These are phyloP conservation scores for Metschnikowia borealis DNA, from an alignment of 805 yeast species.

Conservation along the genomic window DNA sequence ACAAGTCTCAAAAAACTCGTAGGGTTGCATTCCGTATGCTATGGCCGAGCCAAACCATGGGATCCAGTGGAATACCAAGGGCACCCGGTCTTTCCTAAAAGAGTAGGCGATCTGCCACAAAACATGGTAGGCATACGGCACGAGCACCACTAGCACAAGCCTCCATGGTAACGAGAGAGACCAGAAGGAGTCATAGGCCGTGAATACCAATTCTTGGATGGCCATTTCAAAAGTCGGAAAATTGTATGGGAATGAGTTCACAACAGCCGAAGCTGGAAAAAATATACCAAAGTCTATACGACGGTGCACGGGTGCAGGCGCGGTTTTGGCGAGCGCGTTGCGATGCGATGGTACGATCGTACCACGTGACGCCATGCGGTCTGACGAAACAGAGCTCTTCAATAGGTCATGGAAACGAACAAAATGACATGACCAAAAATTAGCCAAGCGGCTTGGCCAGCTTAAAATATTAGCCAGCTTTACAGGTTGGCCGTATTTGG, in stretches of 20 bases:
- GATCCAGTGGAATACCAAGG: conserved; percentile 85
- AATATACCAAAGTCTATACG: conserved; percentile 11
- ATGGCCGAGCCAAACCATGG: conserved; percentile 96
- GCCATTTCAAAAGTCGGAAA: conserved; percentile 10
- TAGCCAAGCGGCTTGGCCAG: background rate
- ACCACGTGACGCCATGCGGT: conserved; percentile 2
- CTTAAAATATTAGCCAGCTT: too few species aligned
- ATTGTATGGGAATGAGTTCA: background rate
- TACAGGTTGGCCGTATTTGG: background rate
- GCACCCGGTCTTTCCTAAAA: conserved; percentile 78
- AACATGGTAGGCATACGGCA: conserved; percentile 65
- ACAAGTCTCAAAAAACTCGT: conserved; percentile 77
- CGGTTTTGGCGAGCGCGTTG: conserved; percentile 3
- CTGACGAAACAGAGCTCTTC: conserved; percentile 5
- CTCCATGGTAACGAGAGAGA: conserved; percentile 26
- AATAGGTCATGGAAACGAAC: background rate
- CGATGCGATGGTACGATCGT: conserved; percentile 1
- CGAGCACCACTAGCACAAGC: conserved; percentile 30
- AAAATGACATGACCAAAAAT: background rate
- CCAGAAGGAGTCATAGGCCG: conserved; percentile 18
- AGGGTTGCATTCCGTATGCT: conserved; percentile 88
- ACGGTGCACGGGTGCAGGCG: conserved; percentile 17
- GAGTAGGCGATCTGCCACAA: conserved; percentile 66
- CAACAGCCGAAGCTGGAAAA: background rate
- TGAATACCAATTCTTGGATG: conserved; percentile 10